These are phyloP conservation scores for Yamadazyma siamensis DNA, from an alignment of 1,139 yeast genomes.

Conservation along the genomic window DNA sequence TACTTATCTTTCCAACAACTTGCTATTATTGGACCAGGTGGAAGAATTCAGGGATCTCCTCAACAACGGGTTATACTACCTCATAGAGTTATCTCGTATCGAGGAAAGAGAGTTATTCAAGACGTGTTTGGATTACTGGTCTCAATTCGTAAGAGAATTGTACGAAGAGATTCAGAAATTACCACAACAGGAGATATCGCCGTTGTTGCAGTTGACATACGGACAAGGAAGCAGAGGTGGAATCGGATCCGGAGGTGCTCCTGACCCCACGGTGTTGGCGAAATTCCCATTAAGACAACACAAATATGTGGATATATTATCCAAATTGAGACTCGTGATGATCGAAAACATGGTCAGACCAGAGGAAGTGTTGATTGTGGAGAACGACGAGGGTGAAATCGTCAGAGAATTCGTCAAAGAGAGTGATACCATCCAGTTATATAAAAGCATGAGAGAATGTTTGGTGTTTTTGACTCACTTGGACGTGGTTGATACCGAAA, in stretches of 20 bases:
- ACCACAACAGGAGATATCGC: conserved; percentile 69
- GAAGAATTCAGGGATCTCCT: conserved; percentile 57
- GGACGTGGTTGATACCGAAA: conserved; percentile 91
- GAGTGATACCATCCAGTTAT: conserved; percentile 91
- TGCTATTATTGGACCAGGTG: conserved; percentile 66
- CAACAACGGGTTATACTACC: conserved; percentile 71
- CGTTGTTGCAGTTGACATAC: conserved; percentile 69
- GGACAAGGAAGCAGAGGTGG: conserved; percentile 38
- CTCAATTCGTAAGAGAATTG: conserved; percentile 72
- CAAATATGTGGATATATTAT: conserved; percentile 68
- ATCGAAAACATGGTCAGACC: conserved; percentile 98
- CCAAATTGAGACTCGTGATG: conserved; percentile 82
- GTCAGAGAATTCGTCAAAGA: conserved; percentile 97
- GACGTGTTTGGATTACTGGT: conserved; percentile 94
- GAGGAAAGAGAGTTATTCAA: conserved; percentile 96
- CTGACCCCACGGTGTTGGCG: conserved; percentile 74
- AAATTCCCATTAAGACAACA: conserved; percentile 84
- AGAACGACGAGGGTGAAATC: conserved; percentile 98
- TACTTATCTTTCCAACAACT: conserved; percentile 77
- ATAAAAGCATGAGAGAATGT: conserved; percentile 94
- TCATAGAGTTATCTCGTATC: conserved; percentile 81
- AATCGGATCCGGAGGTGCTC: conserved; percentile 64
- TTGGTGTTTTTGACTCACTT: conserved; percentile 92
- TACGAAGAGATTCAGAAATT: conserved; percentile 82
- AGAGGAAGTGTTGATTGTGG: conserved; percentile 94